These are phyloP conservation scores for Pestalotiopsis sp. DNA, from an alignment of 2,329 filamentous ascomycete genomes.

Conservation along the genomic window DNA sequence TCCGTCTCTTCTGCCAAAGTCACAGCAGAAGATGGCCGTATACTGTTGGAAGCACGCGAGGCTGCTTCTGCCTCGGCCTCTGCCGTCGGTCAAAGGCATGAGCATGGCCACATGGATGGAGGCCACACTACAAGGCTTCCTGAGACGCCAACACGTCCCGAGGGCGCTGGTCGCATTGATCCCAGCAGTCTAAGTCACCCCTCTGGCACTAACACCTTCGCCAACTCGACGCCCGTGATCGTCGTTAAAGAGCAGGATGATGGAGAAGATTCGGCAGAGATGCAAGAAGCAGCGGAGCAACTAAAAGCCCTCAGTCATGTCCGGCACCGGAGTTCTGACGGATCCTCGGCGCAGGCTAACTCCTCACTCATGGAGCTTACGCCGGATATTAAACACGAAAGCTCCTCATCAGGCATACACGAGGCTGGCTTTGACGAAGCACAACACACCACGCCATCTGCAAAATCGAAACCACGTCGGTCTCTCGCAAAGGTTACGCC, in stretches of 20 bases:
- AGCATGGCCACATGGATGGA: conserved; percentile 17
- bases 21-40: conserved; percentile 55
- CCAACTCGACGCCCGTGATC: conserved; percentile 27
- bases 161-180: conserved; percentile 25
- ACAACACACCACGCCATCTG: conserved; percentile 34
- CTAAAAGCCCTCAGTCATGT: conserved; percentile 67
- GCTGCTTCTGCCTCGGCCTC: conserved; percentile 31
- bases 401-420: conserved; percentile 40
- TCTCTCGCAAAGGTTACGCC: conserved; percentile 47
- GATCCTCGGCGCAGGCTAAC: conserved; percentile 22
- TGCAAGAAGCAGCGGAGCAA: conserved; percentile 69
- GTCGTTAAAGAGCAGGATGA: conserved; percentile 43
- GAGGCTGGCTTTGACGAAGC: conserved; percentile 44
- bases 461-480: conserved; percentile 45
- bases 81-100: conserved; percentile 30
- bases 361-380: conserved; percentile 24
- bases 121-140: conserved; percentile 24
- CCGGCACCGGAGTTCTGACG: conserved; percentile 54
- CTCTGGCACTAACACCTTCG: conserved; percentile 22
- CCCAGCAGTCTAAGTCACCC: conserved; percentile 26
- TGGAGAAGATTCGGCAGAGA: conserved; percentile 66
- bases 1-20: conserved; percentile 50
- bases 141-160: conserved; percentile 31
- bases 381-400: conserved; percentile 37
- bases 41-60: conserved; percentile 56